A percentile compares a stretch with the other conserved stretches of the same genome.
phyloP scores from a whole-genome alignment of 257 asterid species.

The Nicotiana attenuata region DNA sequence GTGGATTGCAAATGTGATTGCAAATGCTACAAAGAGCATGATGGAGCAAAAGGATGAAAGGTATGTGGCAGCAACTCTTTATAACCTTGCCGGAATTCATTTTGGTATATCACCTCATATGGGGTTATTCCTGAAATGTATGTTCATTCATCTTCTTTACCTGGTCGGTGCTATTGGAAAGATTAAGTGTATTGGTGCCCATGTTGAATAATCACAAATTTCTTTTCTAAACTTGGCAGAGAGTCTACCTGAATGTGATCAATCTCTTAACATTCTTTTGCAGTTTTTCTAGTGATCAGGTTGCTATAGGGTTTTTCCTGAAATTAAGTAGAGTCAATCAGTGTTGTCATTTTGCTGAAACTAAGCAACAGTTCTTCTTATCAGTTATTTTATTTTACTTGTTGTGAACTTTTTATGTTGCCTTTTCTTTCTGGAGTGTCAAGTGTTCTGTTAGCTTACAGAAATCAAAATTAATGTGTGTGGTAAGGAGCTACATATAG shows the following conservation, averaged over 20 bases:
- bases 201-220: neutral
- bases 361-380: neutral
- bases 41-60: constrained; percentile 99
- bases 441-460: neutral
- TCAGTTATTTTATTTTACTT: neutral
- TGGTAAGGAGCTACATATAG: neutral
- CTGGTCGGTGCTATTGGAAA: neutral
- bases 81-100: constrained; percentile 1
- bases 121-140: neutral
- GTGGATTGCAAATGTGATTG: constrained; percentile 95
- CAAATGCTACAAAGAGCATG: constrained; percentile 78
- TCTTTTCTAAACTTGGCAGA: neutral
- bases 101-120: neutral
- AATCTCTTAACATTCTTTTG: neutral
- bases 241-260: neutral
- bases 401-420: neutral
- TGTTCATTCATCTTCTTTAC: neutral
- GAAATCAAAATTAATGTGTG: neutral
- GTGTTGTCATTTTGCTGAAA: neutral
- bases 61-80: constrained; percentile 21
- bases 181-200: neutral
- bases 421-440: neutral
- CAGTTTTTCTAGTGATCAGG: neutral
- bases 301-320: neutral
- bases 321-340: neutral